Conservation (phyloP, 371 early-diverging fungal genomes). For the Mucor indicus region DNA sequence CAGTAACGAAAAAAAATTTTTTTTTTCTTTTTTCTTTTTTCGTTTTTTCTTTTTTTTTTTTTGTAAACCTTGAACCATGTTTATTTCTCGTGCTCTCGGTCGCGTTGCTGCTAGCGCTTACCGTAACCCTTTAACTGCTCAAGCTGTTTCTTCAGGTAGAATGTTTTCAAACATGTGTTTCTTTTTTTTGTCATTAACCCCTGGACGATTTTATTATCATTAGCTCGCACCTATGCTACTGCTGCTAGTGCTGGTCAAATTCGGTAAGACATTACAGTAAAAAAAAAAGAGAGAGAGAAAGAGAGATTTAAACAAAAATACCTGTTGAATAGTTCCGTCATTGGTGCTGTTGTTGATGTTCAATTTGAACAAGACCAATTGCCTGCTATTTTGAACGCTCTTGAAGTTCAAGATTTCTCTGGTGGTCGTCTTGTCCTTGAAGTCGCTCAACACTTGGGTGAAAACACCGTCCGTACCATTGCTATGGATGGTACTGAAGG, state of each 20-base stretch:
- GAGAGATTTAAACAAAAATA: too few relatives aligned
- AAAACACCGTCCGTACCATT: conserved; percentile 96
- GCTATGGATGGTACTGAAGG: conserved; percentile 92
- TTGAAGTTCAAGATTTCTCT: conserved; percentile 68
- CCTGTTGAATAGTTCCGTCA: conserved; percentile 48
- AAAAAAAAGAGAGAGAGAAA: background rate
- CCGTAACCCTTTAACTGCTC: too few relatives aligned
- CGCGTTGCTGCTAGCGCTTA: conserved; percentile 14
- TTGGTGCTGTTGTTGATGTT: conserved; percentile 98
- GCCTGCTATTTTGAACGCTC: conserved; percentile 92
- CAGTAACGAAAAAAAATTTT: too few relatives aligned
- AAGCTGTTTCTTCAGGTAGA: conserved; percentile 13
- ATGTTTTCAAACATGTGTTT: conserved; percentile 5
- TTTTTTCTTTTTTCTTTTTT: background rate
- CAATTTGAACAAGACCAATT: conserved; percentile 91
- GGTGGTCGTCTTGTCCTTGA: background rate
- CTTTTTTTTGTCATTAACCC: background rate
- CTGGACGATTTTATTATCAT: background rate
- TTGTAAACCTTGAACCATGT: conserved; percentile 7
- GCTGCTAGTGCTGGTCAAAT: conserved; percentile 41
- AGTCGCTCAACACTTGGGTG: conserved; percentile 83
- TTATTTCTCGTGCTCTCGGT: conserved; percentile 31
- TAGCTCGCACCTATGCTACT: conserved; percentile 39
- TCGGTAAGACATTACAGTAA: conserved; percentile 26
- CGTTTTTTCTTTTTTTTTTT: conserved; percentile 2